Evolutionary conservation across 192 early-diverging fungal genomes (phyloP).

Genomic region (Phycomyces blakesleeanus): DNA sequence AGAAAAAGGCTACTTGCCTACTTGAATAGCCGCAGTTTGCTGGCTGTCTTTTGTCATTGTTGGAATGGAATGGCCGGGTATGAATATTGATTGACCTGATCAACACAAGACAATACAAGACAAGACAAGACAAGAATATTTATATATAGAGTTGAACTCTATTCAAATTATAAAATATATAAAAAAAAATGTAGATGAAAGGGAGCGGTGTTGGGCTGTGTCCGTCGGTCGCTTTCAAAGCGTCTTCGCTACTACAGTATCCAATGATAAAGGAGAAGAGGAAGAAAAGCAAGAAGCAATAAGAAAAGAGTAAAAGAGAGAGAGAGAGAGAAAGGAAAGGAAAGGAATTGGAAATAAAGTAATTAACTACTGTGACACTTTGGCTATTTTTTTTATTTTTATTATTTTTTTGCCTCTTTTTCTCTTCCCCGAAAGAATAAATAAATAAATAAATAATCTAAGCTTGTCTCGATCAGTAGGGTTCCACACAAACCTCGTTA

Average conservation of each 20-base stretch:
- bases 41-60: slow-evolving; percentile 22
- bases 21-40: slow-evolving; percentile 36
- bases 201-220: no score
- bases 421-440: background rate
- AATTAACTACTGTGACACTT: background rate
- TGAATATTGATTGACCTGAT: no score
- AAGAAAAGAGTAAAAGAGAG: background rate
- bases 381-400: background rate
- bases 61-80: slow-evolving; percentile 2
- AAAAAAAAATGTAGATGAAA: background rate
- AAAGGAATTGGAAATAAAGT: background rate
- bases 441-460: background rate
- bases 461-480: no score
- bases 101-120: background rate
- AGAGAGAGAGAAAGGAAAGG: background rate
- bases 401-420: slow-evolving; percentile 1
- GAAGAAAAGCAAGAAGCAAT: background rate
- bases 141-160: no score
- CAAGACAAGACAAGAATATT: no score
- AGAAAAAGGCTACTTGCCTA: slow-evolving; percentile 27
- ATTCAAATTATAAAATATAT: background rate
- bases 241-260: no score
- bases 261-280: background rate
- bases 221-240: no score
- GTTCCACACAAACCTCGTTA: no score